Base-by-base conservation (phyloP, 2,329 filamentous ascomycete genomes). In the Sporothrix protearum region DNA sequence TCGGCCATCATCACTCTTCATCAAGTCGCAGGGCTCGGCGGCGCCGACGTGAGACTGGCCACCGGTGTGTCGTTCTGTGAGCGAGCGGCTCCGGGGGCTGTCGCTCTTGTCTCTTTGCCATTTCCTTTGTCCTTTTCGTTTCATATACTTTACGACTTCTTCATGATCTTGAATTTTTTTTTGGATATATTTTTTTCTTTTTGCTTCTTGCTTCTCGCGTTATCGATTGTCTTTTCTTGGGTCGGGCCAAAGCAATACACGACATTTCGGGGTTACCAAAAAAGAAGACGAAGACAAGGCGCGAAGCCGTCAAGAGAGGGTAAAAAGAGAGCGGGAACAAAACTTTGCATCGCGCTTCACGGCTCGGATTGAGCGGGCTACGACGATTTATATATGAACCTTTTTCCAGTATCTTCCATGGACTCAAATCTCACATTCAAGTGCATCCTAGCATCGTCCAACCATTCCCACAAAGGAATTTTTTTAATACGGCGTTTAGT, bases 1-100 rank as follows among this genome's bases (percentile, higher is more conserved):
- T 84, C 67, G 76, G 79, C 73, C 75, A 77, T 72, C 45, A 73
- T 73, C 45, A 73, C 73, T 16, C 47, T 1, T 77, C 78, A 28
- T 78, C 79, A 53, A 79, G 77, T 68, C 80, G 79, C 68, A 77
- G 77, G 61, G 78, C 74, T 49, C 72, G 78, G 70, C 77, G 78
- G 69, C 76, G 76, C n/a, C 74, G 78, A 53, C 78, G 78, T 64
- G 79, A 80, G 61, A 75, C 72, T 14, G 76, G 80, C 63, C 79
- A 81, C 30, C 79, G 79, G 2, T 85, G 84, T 72, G 78, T 80
- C 14, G 84, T 85, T 68, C 77, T 85, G 55, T 85, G 76, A 81
- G 70, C 55, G 45, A 8, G 22, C 1, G n/a, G 16, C 16, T 16
- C 3, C 47, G 51, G n/a, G n/a, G n/a, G n/a, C n/a, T 22, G 2